phyloP scores from a whole-genome alignment of 169 alveolate species.

The Perkinsus olseni region DNA sequence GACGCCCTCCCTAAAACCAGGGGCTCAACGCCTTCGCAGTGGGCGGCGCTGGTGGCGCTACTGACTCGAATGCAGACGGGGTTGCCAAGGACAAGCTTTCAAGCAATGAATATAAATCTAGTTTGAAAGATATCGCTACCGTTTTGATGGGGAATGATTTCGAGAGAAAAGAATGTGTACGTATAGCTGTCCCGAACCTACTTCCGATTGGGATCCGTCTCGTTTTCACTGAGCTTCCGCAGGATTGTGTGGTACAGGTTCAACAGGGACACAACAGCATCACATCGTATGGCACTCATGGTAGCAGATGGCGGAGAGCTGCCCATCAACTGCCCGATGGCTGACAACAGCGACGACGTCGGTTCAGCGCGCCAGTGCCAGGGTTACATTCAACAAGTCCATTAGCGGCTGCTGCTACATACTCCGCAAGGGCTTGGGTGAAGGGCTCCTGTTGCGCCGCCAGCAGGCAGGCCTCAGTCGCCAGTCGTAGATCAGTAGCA shows the following conservation, averaged over 20 bases:
- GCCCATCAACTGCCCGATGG: background rate
- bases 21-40: too few relatives aligned
- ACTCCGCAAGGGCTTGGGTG: background rate
- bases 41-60: too few relatives aligned
- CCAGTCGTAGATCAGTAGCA: background rate
- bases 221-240: background rate
- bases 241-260: background rate
- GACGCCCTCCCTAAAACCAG: too few relatives aligned
- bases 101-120: too few relatives aligned
- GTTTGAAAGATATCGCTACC: too few relatives aligned
- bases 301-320: background rate
- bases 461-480: background rate
- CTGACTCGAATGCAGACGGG: too few relatives aligned
- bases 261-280: background rate
- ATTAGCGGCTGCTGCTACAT: background rate
- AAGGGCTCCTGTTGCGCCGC: background rate
- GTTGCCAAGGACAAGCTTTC: too few relatives aligned
- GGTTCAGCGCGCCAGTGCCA: background rate
- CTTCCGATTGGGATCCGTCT: background rate
- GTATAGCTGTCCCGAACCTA: background rate
- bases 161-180: too few relatives aligned
- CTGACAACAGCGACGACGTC: background rate
- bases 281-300: background rate
- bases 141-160: too few relatives aligned
- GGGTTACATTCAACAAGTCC: background rate